Evolutionary conservation across 164 flowering plant genomes (phyloP), one percentile per base, ranked within the genome.

Genomic region (Euptelea pleiosperma): DNA sequence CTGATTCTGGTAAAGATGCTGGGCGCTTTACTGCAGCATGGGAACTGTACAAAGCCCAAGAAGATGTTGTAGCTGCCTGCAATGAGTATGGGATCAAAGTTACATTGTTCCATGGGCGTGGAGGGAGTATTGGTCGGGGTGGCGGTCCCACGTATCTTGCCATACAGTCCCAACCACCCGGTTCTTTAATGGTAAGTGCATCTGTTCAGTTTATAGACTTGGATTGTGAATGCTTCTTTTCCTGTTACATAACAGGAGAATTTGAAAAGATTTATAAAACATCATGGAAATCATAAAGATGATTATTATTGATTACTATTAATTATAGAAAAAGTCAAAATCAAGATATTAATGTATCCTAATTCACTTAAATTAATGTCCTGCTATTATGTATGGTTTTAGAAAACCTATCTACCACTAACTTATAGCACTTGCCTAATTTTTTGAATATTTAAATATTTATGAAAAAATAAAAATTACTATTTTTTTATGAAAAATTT

Each of bases 71-170:
- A 31, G 95, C 95, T 63, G 93, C 91, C 35, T 91, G 96, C 80
- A 89, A 82, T 52, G 95, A 89, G 66, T 85, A 50, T 75, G 91
- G 86, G 6, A 91, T 91, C 28, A 89, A 91, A 59, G 81, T 89
- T 54, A 91, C 98, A 58, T 71, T 91, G n/a, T 91, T 91, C 72
- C 98, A 91, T 68, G 98, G 98, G 25, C 98, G 98, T 66, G 98
- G 96, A 60, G 98, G 98, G 36, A 91, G 98, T 67, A 82, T 91
- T 70, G 98, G 98, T 35, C 91, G 96, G 40, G 98, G 96, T 68
- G 96, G 98, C 48, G 98, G 96, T 47, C 98, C 98, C 3, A 91
- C 98, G 11, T 80, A 87, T 76, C 92, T 91, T 49, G 98, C 96
- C 61, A 91, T 91, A 68, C 98, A 91, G 54, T 91, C 98, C 37